Evolutionary conservation across 768 basidiomycete genomes (phyloP).

Genomic region (Lactarius sp.): DNA sequence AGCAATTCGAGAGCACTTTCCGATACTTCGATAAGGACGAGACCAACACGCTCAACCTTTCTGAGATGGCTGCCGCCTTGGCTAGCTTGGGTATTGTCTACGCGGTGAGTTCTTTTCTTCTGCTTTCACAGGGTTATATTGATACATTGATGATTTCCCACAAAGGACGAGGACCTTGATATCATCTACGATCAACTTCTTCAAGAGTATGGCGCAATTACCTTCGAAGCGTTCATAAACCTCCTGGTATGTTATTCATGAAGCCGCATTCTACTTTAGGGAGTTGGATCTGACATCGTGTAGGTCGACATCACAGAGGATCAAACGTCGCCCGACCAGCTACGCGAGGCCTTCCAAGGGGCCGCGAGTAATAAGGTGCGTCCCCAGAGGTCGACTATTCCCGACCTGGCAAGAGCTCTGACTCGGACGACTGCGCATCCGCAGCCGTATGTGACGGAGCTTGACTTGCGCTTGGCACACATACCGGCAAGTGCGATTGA

Average conservation of each 20-base stretch:
- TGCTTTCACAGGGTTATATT: not conserved
- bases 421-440: constrained; percentile 12
- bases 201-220: constrained; percentile 80
- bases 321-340: constrained; percentile 86
- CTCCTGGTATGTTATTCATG: constrained; percentile 61
- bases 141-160: not conserved
- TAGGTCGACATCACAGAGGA: constrained; percentile 97
- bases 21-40: constrained; percentile 95
- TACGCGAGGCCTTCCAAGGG: constrained; percentile 89
- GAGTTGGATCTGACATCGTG: not conserved
- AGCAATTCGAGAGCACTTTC: constrained; percentile 97
- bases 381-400: not conserved
- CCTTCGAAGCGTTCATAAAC: constrained; percentile 91
- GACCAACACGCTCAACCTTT: constrained; percentile 75
- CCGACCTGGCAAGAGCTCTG: not conserved
- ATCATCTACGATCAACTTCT: constrained; percentile 76
- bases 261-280: not conserved
- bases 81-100: constrained; percentile 94
- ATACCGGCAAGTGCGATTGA: constrained; percentile 71
- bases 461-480: constrained; percentile 82
- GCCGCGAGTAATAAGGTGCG: constrained; percentile 85
- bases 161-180: constrained; percentile 81
- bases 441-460: constrained; percentile 88
- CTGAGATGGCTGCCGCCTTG: constrained; percentile 91
- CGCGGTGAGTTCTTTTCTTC: constrained; percentile 45